Evolutionary conservation across 1,284 basidiomycete genomes (phyloP), one percentile per base, ranked within the genome.

Genomic region (Dichomitus squalens): DNA sequence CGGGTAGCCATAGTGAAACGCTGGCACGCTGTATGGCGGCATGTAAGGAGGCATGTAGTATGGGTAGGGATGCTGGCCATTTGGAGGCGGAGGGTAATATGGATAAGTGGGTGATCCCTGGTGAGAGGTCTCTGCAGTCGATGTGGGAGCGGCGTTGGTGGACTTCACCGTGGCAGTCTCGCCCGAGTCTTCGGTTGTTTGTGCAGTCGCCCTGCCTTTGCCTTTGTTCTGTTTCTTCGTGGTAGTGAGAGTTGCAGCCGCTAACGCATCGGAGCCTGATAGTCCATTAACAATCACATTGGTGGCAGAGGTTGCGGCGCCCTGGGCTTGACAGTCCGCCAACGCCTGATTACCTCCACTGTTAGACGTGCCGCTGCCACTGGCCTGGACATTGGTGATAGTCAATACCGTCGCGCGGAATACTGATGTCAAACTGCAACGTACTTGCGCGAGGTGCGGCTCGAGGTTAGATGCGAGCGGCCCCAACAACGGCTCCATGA

Each of bases 41-140:
- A 70, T 67, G 25, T 67, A 67, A 31, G 71, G 73, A 1, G 73
- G 68, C 59, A 70, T 64, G 53, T 75, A 76, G 65, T 73, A 78
- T 7, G 74, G 68, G 55, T 72, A 72, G 29, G 65, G 67, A 12
- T 66, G 64, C 33, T 67, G 52, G 27, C 55, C 58, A 12, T 58
- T 54, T 7, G 56, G 56, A 14, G 59, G 51, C 7, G 50, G 52
- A 1, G 55, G 52, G 14, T 56, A 53, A 14, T 39, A 27, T 6
- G 46, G 41, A 27, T 36, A 52, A 23, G 52, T 41, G 12, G 60
- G 49, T 2, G 52, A 43, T 3, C 49, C 46, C 27, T 55, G 51
- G 2, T 51, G 23, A 2, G 44, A 14, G 23, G 38, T 52, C n/a
- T 53, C 35, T 3, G 27, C 5, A 8, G 40, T 11, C 6, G 55